A percentile compares a stretch with the other conserved stretches of the same genome.
These are phyloP conservation scores for Alisma plantagoaquatica DNA, from an alignment of 106 monocot genomes.

Conservation along the genomic window DNA sequence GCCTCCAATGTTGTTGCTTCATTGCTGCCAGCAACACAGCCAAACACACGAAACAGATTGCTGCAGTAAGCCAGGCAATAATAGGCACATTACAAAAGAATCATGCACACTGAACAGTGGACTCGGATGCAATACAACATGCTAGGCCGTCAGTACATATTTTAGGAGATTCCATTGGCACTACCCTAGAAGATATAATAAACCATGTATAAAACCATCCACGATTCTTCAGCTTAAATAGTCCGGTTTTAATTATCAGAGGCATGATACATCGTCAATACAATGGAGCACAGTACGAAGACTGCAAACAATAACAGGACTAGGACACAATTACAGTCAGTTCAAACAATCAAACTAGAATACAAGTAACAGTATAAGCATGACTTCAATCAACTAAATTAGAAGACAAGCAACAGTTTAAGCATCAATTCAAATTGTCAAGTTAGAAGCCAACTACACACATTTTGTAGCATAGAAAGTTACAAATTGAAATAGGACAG, in stretches of 20 bases:
- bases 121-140: no score
- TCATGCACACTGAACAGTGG: no score
- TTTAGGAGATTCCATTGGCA: no score
- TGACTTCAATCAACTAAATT: neutral
- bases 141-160: no score
- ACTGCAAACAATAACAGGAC: no score
- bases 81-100: no score
- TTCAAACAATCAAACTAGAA: neutral
- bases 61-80: no score
- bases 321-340: no score
- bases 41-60: constrained; percentile 94
- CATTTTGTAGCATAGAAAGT: neutral
- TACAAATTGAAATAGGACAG: constrained; percentile 4
- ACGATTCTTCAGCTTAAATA: neutral
- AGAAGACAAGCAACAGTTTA: neutral
- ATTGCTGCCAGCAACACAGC: constrained; percentile 63
- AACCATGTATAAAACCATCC: neutral
- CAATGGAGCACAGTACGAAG: neutral
- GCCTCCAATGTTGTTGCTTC: constrained; percentile 88
- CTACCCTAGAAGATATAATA: no score
- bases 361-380: neutral
- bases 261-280: neutral
- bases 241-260: neutral
- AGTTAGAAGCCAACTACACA: neutral
- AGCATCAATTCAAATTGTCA: neutral